Evolutionary conservation across 139 green algal genomes (phyloP).

Genomic region (Chlorella sp.): DNA sequence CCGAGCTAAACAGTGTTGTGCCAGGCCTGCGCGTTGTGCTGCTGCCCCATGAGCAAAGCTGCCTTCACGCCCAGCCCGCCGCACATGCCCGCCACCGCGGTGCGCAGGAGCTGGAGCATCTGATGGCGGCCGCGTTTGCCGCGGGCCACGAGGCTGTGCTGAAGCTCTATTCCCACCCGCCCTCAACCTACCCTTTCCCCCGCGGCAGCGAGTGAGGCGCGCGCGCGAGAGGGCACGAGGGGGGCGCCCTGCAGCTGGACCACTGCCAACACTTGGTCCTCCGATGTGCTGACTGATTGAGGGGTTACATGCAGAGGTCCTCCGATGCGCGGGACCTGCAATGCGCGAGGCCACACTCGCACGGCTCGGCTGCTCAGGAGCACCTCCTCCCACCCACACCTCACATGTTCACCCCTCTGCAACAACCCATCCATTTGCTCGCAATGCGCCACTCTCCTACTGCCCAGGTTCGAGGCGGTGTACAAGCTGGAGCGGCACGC

Average conservation of each 20-base stretch:
- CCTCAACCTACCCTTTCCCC: constrained; percentile 23
- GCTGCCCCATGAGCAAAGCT: background rate
- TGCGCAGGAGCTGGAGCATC: background rate
- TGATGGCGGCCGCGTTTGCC: constrained; percentile 33
- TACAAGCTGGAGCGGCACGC: background rate
- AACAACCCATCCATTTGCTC: no score
- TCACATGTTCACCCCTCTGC: background rate
- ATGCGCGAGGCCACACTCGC: background rate
- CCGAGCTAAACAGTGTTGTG: background rate
- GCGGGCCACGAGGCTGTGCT: constrained; percentile 25
- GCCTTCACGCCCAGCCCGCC: background rate
- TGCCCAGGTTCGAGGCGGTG: background rate
- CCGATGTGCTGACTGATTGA: background rate
- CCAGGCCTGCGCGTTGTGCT: background rate
- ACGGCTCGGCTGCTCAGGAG: background rate
- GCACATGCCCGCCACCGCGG: background rate
- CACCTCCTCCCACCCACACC: no score
- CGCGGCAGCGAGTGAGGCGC: constrained; percentile 5
- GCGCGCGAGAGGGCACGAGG: background rate
- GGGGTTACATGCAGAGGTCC: background rate
- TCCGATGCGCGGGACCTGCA: background rate
- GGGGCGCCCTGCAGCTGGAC: background rate
- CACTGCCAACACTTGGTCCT: no score
- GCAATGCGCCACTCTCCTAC: background rate
- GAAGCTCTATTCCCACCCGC: constrained; percentile 24